These are phyloP conservation scores for Oryza brachyantha DNA, from an alignment of 176 grass and related monocot genomes.

Conservation along the genomic window DNA sequence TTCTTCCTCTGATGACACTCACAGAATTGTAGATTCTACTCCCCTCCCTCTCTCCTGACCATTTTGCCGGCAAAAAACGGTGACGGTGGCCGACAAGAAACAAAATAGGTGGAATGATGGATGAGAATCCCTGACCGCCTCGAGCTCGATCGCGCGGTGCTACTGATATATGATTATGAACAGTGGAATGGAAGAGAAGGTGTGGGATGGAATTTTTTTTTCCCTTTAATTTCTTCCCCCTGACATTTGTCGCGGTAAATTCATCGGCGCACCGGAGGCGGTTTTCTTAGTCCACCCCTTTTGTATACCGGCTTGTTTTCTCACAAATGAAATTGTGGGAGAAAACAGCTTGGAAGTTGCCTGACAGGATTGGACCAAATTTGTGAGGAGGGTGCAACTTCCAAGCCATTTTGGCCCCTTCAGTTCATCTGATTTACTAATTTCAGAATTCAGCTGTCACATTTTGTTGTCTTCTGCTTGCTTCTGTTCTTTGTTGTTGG, in stretches of 20 bases:
- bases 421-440: slow-evolving; percentile 42
- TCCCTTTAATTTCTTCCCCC: not conserved
- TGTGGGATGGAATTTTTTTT: slow-evolving; percentile 11
- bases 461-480: slow-evolving; percentile 39
- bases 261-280: slow-evolving; percentile 19
- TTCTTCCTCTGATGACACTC: slow-evolving; percentile 28
- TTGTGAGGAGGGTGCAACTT: slow-evolving; percentile 22
- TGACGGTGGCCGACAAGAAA: no score
- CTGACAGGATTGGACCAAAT: not conserved
- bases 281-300: slow-evolving; percentile 32
- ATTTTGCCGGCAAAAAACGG: not conserved
- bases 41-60: slow-evolving; percentile 23
- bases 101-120: slow-evolving; percentile 41
- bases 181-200: slow-evolving; percentile 23
- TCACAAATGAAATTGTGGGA: slow-evolving; percentile 31
- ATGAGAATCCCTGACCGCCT: slow-evolving; percentile 41
- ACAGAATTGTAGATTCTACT: slow-evolving; percentile 40
- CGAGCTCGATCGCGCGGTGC: not conserved
- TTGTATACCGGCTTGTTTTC: slow-evolving; percentile 42
- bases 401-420: slow-evolving; percentile 48
- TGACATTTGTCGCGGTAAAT: not conserved
- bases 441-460: slow-evolving; percentile 34
- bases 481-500: slow-evolving; percentile 42
- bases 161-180: slow-evolving; percentile 41
- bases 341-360: slow-evolving; percentile 38